These are phyloP conservation scores for Porcisia hertigi DNA, from an alignment of 208 protist species.

Conservation along the genomic window DNA sequence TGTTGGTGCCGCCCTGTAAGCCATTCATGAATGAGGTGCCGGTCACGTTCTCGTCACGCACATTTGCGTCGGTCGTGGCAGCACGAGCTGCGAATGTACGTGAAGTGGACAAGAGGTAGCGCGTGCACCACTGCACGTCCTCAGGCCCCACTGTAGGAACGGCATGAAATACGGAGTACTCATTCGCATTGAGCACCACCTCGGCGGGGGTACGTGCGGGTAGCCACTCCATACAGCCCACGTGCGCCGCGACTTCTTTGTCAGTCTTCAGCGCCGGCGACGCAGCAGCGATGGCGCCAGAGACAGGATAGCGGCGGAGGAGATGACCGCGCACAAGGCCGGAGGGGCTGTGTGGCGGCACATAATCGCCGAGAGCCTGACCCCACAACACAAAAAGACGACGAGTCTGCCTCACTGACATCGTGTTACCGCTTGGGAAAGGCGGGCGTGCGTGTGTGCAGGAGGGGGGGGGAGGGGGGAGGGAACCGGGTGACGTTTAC, in stretches of 20 bases:
- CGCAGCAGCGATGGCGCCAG: background rate
- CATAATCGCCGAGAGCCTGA: slow-evolving; percentile 4
- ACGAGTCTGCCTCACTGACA: background rate
- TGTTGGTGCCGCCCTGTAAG: background rate
- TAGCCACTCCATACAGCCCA: background rate
- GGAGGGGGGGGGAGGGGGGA: no score
- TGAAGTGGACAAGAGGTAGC: background rate
- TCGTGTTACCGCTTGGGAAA: no score
- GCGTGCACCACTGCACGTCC: slow-evolving; percentile 11
- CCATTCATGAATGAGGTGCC: background rate
- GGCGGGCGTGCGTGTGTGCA: no score
- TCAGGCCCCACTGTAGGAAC: slow-evolving; percentile 18
- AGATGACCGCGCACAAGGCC: slow-evolving; percentile 10
- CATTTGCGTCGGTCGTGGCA: background rate
- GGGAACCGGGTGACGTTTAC: no score
- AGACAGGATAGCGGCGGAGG: slow-evolving; percentile 16
- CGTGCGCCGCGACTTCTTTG: background rate
- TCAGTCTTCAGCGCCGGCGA: background rate
- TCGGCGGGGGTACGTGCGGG: slow-evolving; percentile 4
- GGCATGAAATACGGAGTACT: slow-evolving; percentile 27
- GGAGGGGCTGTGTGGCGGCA: slow-evolving; percentile 8
- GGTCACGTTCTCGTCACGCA: background rate
- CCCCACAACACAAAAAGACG: slow-evolving; percentile 21
- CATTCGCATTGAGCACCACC: slow-evolving; percentile 21
- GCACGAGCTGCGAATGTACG: background rate